Base-by-base conservation (phyloP, 2,329 filamentous ascomycete species). In the Chrysoporthe puriensis region DNA sequence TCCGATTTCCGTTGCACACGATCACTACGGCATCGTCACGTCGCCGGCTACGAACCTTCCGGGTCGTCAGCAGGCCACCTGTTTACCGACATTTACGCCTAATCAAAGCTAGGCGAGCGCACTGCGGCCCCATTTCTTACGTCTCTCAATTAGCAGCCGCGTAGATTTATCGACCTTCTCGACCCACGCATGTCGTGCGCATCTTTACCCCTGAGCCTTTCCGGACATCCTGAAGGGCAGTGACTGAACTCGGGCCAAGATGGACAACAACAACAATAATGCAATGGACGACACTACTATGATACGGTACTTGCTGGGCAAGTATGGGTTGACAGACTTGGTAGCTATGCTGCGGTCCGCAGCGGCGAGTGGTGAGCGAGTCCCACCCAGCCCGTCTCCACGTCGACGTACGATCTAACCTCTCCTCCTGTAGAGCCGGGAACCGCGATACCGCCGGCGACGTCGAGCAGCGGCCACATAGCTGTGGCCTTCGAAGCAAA, bases 281-380 rank as follows among this genome's bases (percentile, higher is more conserved):
- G 59, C 63, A 44, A 70, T 70, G 68, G 68, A 70, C 48, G 68
- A 70, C 50, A 66, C 65, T 36, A 66, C 68, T 16, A 68, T 70
- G 66, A 68, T 70, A 58, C 66, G 66, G 13, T 70, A 70, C n/a
- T 59, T 70, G 56, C 26, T 70, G 66, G 68, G 68, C 62, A 70
- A 70, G 63, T 70, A 70, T 58, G 66, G 66, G 34, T 48, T 70
- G 66, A 61, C 68, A 36, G 68, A 70, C 42, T 52, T 70, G 36
- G 66, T 70, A 32, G 68, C 63, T 34, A 70, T 70, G 68, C 63
- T 70, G 48, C 68, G 68, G 18, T 68, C 68, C 21, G 67, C 67
- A 56, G 67, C 68, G 32, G 68, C 66, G 63, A 68, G 67, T 46
- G 68, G 68, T 70, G 42, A 70, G 68, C 40, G n/a, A 44, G 54